Evolutionary conservation across 768 basidiomycete species (phyloP).

Genomic region (Stropharia rugosoannulata): DNA sequence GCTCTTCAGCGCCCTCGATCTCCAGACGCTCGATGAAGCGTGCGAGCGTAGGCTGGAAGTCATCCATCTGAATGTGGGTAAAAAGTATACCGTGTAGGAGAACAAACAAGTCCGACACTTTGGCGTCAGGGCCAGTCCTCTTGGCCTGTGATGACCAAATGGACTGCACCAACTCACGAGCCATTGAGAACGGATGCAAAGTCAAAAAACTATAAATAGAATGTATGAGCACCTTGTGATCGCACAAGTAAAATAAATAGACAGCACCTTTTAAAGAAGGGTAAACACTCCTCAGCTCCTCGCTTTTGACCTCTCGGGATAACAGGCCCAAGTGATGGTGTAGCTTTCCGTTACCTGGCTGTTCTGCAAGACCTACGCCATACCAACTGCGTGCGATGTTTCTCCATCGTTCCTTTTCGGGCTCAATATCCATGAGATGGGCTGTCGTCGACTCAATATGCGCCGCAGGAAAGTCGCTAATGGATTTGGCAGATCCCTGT

Average conservation of each 20-base stretch:
- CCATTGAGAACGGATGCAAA: slow-evolving; percentile 81
- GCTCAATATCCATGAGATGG: slow-evolving; percentile 78
- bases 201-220: slow-evolving; percentile 74
- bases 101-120: slow-evolving; percentile 78
- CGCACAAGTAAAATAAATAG: neutral
- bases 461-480: slow-evolving; percentile 49
- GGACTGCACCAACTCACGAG: slow-evolving; percentile 86
- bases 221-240: neutral
- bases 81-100: slow-evolving; percentile 96
- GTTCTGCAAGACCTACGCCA: slow-evolving; percentile 78
- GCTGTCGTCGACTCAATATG: slow-evolving; percentile 71
- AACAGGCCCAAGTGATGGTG: slow-evolving; percentile 94
- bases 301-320: slow-evolving; percentile 76
- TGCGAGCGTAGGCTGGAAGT: slow-evolving; percentile 78
- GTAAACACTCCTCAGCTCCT: slow-evolving; percentile 85
- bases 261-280: slow-evolving; percentile 89
- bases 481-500: slow-evolving; percentile 33
- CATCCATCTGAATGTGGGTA: slow-evolving; percentile 92
- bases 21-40: slow-evolving; percentile 86
- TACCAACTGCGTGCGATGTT: slow-evolving; percentile 93
- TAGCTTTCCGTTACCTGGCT: slow-evolving; percentile 91
- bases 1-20: slow-evolving; percentile 77
- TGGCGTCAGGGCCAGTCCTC: slow-evolving; percentile 74
- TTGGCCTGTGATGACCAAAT: slow-evolving; percentile 87
- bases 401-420: slow-evolving; percentile 92